Evolutionary conservation across 306 rosid genomes (phyloP), one percentile per base, ranked within the genome.

Genomic region (Cicer chorassanicum): DNA sequence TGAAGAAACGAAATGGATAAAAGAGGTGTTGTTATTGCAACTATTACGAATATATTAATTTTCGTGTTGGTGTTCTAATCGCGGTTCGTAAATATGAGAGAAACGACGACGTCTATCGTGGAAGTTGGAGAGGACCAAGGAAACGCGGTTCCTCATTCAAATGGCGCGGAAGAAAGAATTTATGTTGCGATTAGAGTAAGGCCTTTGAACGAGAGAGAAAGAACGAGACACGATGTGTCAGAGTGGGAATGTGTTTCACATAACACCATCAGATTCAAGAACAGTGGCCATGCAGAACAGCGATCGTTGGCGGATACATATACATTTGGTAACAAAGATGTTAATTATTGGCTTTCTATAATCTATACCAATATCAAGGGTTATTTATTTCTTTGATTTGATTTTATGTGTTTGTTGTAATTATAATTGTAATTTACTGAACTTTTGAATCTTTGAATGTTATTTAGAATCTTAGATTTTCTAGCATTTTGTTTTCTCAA

Each of bases 101-200:
- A 76, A 24, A 38, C 53, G n/a, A 36, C 9, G 39, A 24, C 39
- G 13, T 40, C 69, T 13, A 81, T 66, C 78, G 59, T 6, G 7
- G 68, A 39, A 19, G 41, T 7, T 41, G 19, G 43, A 9, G 81
- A 74, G 73, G 86, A 80, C 56, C 75, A 36, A 11, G 81, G 78
- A 19, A 72, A 67, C 29, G 3, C 18, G 3, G 55, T 59, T 56
- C 34, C 36, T 54, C 64, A 46, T 4, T 70, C 81, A 12, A 80
- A 84, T 74, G 75, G 65, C 4, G 53, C 56, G 19, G 91, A 85
- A 45, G 97, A 93, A 89, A 89, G 70, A 8, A 85, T 94, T 43
- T 77, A 88, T 21, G 97, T 90, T 72, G 85, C 96, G 0, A 85
- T 94, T 51, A 80, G 99, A 78, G 81, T 94, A 65, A 90, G 96